phyloP scores from a whole-genome alignment of 1,284 basidiomycete genomes.

The Sanghuangporus baumii region DNA sequence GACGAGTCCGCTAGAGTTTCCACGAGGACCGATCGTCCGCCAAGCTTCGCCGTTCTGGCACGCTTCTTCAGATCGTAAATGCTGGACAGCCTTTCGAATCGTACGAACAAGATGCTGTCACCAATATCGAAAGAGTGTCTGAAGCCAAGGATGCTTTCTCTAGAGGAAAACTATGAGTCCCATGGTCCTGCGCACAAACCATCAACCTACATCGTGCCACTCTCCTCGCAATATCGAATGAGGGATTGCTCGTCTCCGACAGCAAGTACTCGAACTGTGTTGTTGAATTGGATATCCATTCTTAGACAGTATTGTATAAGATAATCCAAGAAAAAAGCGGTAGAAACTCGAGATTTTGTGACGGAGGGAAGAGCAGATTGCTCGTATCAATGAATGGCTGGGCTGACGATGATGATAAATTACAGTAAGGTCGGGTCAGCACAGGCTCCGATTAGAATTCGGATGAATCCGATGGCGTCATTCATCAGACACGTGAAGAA shows the following conservation, averaged over 20 bases:
- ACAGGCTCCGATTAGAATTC: background rate
- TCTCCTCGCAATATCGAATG: background rate
- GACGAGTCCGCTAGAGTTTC: background rate
- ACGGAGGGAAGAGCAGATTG: background rate
- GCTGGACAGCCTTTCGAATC: background rate
- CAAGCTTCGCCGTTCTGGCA: background rate
- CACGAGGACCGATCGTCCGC: background rate
- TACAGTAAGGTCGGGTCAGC: background rate
- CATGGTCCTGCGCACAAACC: background rate
- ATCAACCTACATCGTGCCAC: background rate
- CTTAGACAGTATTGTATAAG: background rate
- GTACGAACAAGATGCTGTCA: background rate
- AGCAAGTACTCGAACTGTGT: background rate
- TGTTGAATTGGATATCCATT: background rate
- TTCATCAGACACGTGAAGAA: background rate
- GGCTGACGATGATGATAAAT: background rate
- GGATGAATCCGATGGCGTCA: background rate
- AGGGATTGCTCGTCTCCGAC: background rate
- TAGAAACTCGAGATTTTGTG: background rate
- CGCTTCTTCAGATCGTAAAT: background rate
- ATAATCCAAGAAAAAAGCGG: background rate
- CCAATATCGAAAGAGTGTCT: background rate
- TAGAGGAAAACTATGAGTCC: background rate
- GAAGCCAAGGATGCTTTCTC: background rate
- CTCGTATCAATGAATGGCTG: background rate